These are phyloP conservation scores for Nepenthes mirabilis DNA, from an alignment of 148 eudicot species.

Conservation along the genomic window DNA sequence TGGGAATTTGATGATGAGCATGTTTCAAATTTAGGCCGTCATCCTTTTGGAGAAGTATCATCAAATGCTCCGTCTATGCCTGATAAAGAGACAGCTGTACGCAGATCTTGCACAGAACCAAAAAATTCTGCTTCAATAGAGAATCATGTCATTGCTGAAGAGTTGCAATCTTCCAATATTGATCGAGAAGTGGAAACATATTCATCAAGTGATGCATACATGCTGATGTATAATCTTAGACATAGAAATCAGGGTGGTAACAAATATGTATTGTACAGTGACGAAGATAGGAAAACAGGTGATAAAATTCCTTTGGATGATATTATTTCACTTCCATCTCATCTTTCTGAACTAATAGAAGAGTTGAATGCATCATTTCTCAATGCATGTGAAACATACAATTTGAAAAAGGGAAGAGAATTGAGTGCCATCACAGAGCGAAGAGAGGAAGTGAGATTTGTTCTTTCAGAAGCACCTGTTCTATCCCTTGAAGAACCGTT, in stretches of 20 bases:
- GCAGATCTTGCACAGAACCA: constrained; percentile 21
- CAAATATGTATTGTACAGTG: constrained; percentile 12
- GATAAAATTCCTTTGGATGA: constrained; percentile 10
- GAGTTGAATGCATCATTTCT: constrained; percentile 40
- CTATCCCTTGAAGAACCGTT: constrained; percentile 47
- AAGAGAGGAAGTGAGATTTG: constrained; percentile 77
- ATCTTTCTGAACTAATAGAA: constrained; percentile 59
- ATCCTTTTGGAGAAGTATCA: constrained; percentile 78
- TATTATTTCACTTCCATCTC: constrained; percentile 48
- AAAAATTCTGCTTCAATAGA: constrained; percentile 21
- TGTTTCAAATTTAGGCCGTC: constrained; percentile 65
- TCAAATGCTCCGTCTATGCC: constrained; percentile 42
- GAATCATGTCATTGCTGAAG: constrained; percentile 17
- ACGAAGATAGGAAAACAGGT: constrained; percentile 18
- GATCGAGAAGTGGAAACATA: constrained; percentile 35
- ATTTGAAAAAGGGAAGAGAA: constrained; percentile 49
- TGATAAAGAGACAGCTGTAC: constrained; percentile 20
- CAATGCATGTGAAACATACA: constrained; percentile 53
- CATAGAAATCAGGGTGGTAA: constrained; percentile 15
- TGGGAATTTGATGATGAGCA: constrained; percentile 98
- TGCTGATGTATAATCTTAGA: constrained; percentile 82
- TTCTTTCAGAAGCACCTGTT: constrained; percentile 80
- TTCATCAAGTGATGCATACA: constrained; percentile 94
- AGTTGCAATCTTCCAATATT: constrained; percentile 15
- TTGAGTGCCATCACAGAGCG: constrained; percentile 48